Base-by-base conservation (phyloP, 345 rosid species). In the Eucalyptus tenuipes region DNA sequence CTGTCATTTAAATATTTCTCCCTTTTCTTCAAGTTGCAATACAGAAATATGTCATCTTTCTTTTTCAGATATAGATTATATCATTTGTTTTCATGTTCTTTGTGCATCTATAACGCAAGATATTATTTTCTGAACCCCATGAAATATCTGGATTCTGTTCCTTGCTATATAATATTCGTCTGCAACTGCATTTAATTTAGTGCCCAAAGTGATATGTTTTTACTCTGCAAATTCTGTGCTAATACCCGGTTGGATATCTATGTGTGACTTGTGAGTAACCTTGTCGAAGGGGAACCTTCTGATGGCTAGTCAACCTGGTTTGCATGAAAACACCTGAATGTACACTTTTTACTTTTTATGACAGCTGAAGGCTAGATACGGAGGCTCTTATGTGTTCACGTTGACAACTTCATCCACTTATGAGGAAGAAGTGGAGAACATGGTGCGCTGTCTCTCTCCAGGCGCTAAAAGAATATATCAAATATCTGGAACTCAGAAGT, bases 401-500 rank as follows among this genome's bases (percentile, higher is more conserved):
- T 97, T 98, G 95, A 96, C 99, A 80, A 95, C 99, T 49, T 90
- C 97, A 1, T 37, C 85, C 13, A 89, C 93, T 50, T 89, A 95
- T 13, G 98, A 97, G 91, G 90, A 89, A 85, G 94, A 94, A 75
- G 99, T 97, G 45, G 98, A 93, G 92, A 91, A 89, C n/a, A 87
- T 96, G 92, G 95, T 95, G 68, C 91, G 87, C 55, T 87, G 87
- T 29, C 94, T 97, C 53, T 96, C 96, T 24, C 96, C 96, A 27
- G 92, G 91, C 17, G 98, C 98, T 37, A 95, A 93, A 86, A 94
- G 90, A 94, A 93, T 96, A 80, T 98, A 96, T 90, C 99, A 95
- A 37, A 94, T 95, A 27, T 93, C 97, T 2, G 99, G 99, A 90
- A 98, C 99, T 14, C 99, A 97, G 92, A 98, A 98, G 89, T 98